A percentile compares a stretch with the other conserved stretches of the same genome.
Conservation (phyloP, 495 filamentous ascomycete species). For the Penicillium maclennaniae region DNA sequence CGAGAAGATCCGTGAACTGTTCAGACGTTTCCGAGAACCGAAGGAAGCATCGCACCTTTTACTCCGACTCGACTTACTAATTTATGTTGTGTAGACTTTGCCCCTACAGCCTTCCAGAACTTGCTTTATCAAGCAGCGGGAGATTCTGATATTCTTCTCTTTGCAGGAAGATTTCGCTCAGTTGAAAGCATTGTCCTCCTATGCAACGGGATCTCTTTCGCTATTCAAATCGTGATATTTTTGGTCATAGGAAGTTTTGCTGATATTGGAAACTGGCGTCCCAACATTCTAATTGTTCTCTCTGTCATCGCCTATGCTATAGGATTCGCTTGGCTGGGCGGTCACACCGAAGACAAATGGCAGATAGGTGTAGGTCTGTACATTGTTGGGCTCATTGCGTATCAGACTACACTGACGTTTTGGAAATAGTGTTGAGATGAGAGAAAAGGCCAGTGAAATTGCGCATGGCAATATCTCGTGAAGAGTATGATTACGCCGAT, state of each 20-base stretch:
- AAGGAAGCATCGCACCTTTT: too few species aligned
- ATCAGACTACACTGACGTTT: conserved; percentile 58
- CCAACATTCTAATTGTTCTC: conserved; percentile 53
- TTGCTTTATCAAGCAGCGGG: conserved; percentile 51
- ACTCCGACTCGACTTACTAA: not conserved
- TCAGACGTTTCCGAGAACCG: too few species aligned
- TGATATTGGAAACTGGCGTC: conserved; percentile 54
- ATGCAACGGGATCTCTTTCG: conserved; percentile 56
- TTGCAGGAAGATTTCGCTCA: conserved; percentile 44
- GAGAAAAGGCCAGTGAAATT: conserved; percentile 43
- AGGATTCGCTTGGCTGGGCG: conserved; percentile 57
- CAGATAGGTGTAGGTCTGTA: conserved; percentile 49
- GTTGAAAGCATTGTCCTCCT: conserved; percentile 57
- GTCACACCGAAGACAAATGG: conserved; percentile 51
- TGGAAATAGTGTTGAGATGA: conserved; percentile 54
- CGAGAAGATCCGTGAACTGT: too few species aligned
- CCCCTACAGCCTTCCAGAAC: conserved; percentile 58
- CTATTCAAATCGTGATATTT: conserved; percentile 54
- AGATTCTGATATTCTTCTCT: conserved; percentile 42
- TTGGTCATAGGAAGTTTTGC: conserved; percentile 50
- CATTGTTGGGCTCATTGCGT: conserved; percentile 58
- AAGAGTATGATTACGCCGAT: conserved; percentile 55
- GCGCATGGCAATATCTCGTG: conserved; percentile 47
- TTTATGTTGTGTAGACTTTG: conserved; percentile 39
- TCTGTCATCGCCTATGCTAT: conserved; percentile 52